A percentile compares a stretch with the other conserved stretches of the same genome.
These are phyloP conservation scores for Blumeria graminis DNA, from an alignment of 2,329 filamentous ascomycete genomes.

Conservation along the genomic window DNA sequence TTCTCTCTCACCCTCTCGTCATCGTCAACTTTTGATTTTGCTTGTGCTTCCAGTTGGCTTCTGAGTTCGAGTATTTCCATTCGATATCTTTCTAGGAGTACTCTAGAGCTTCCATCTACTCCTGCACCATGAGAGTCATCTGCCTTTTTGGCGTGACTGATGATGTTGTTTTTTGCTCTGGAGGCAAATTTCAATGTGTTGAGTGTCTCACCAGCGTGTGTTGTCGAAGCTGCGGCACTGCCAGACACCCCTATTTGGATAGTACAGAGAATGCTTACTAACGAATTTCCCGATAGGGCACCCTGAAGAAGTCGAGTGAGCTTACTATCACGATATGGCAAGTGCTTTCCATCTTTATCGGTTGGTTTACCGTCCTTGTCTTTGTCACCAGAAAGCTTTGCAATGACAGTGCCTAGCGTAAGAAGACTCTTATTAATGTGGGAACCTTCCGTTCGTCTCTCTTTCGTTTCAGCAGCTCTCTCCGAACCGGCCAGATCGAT, in stretches of 20 bases:
- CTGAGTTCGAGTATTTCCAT: constrained; percentile 74
- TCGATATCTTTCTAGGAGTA: constrained; percentile 76
- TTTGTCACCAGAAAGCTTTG: constrained; percentile 70
- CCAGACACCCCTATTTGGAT: constrained; percentile 68
- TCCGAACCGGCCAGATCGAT: constrained; percentile 95
- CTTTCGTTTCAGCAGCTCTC: constrained; percentile 84
- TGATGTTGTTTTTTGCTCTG: constrained; percentile 89
- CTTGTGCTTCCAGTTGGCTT: constrained; percentile 60
- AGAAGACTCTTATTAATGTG: constrained; percentile 98
- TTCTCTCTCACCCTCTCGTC: constrained; percentile 51
- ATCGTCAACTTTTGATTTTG: constrained; percentile 40
- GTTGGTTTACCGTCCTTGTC: constrained; percentile 49
- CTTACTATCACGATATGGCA: constrained; percentile 95
- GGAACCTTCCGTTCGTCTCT: constrained; percentile 77
- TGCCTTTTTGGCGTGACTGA: constrained; percentile 86
- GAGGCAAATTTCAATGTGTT: constrained; percentile 96
- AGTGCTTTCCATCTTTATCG: constrained; percentile 73
- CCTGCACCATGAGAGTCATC: constrained; percentile 64
- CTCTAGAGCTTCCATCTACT: constrained; percentile 66
- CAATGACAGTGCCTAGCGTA: constrained; percentile 86
- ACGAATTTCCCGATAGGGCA: constrained; percentile 73
- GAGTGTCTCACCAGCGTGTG: constrained; percentile 66
- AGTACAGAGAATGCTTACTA: constrained; percentile 93
- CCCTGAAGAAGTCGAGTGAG: constrained; percentile 80
- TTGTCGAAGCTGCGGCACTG: constrained; percentile 43